Evolutionary conservation across 352 stramenopile genomes (phyloP), one percentile per base, ranked within the genome.

Genomic region (Pythium pyrilobum): DNA sequence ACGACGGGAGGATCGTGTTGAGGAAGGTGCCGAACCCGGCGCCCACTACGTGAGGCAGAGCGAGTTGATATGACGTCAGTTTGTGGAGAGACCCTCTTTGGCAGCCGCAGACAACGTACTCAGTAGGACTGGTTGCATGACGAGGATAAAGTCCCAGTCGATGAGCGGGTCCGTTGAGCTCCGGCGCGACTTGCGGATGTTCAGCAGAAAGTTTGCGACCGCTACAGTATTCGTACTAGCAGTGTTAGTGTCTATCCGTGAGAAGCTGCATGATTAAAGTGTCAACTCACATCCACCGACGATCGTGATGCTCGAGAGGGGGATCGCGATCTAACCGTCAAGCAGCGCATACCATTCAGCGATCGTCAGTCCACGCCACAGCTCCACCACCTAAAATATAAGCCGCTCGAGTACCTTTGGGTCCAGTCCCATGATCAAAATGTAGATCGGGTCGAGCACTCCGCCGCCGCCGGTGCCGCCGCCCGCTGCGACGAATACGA

Each of bases 131-230:
- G 96, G 96, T 69, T 99, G 93, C 94, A 98, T 98, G 9, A 97
- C 82, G 12, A 99, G 63, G 47, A 98, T 97, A 29, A 98, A 75
- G 69, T 99, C 94, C 96, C 96, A 99, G 76, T 99, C 93, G 11
- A 99, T 96, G 5, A 99, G 72, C 16, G 94, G 90, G 33, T 90
- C 59, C 47, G 96, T 87, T 2, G 87, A 89, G 28, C 81, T 67
- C 16, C 90, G 86, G 54, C 97, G 92, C 20, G 90, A 74, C 66
- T 97, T 97, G 20, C 60, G 62, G 6, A 87, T 44, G 64, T 98
- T 99, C 12, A 97, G 61, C 21, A 97, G 51, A 29, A 96, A 95
- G 60, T 98, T 98, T 13, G 89, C 93, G 39, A 98, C 70, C 1
- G 92, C 90, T 72, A 48, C 16, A 15, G 20, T 12, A 6, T 27